These are phyloP conservation scores for Arthromyces matolae DNA, from an alignment of 768 basidiomycete species.

Conservation along the genomic window DNA sequence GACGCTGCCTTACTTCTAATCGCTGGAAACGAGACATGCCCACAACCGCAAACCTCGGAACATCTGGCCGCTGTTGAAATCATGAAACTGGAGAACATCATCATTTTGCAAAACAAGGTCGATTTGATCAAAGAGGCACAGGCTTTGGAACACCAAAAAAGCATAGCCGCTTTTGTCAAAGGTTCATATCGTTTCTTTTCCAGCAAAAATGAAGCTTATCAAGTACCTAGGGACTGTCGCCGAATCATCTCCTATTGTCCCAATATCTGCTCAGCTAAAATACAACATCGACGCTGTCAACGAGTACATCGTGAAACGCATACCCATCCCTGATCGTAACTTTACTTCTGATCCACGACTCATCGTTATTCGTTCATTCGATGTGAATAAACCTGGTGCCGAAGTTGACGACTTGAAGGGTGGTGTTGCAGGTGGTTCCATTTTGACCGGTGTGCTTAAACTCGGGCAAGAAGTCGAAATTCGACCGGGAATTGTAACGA, in stretches of 20 bases:
- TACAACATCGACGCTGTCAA: conserved; percentile 99
- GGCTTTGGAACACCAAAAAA: conserved; percentile 94
- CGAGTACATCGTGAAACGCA: conserved; percentile 96
- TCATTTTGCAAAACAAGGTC: conserved; percentile 98
- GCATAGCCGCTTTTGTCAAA: conserved; percentile 93
- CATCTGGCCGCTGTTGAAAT: conserved; percentile 99
- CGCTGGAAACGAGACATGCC: conserved; percentile 98
- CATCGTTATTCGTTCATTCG: conserved; percentile 98
- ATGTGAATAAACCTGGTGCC: conserved; percentile 99
- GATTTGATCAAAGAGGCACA: too few relatives aligned
- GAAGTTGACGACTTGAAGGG: conserved; percentile 97
- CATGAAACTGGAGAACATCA: conserved; percentile 97
- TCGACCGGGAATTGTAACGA: conserved; percentile 93
- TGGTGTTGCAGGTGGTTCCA: conserved; percentile 96
- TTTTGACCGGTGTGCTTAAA: conserved; percentile 86
- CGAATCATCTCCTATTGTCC: conserved; percentile 94
- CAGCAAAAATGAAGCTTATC: too few relatives aligned
- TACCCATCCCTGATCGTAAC: conserved; percentile 94
- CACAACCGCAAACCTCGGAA: conserved; percentile 98
- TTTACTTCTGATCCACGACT: conserved; percentile 89
- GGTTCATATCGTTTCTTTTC: too few relatives aligned
- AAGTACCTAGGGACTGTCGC: conserved; percentile 97
- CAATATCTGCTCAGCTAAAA: conserved; percentile 95
- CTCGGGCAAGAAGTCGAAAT: conserved; percentile 96
- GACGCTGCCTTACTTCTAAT: conserved; percentile 96